phyloP scores from a whole-genome alignment of 495 filamentous ascomycete genomes.

The Penicillium verhagenii region DNA sequence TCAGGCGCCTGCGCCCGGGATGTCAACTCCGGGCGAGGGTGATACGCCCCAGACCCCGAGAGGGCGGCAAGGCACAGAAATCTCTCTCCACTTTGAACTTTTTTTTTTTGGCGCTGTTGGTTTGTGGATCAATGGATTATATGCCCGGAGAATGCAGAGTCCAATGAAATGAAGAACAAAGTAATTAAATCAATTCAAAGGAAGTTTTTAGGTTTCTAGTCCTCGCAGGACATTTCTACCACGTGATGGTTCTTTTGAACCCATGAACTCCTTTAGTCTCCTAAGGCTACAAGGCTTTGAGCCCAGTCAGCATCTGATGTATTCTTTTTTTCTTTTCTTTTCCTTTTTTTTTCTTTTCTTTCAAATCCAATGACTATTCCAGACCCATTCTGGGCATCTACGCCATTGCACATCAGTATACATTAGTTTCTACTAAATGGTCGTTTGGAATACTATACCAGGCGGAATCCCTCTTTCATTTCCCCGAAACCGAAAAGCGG shows the following conservation, averaged over 20 bases:
- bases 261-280: no score
- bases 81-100: slow-evolving; percentile 2
- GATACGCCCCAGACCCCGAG: slow-evolving; percentile 19
- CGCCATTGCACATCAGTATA: no score
- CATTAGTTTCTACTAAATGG: no score
- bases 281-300: no score
- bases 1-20: slow-evolving; percentile 9
- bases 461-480: no score
- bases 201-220: neutral
- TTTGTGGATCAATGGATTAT: neutral
- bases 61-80: slow-evolving; percentile 37
- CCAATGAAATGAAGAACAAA: neutral
- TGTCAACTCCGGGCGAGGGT: slow-evolving; percentile 19
- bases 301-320: no score
- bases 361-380: no score
- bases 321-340: no score
- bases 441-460: no score
- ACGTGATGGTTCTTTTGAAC: slow-evolving; percentile 15
- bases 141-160: neutral
- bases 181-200: neutral
- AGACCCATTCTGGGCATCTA: no score
- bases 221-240: slow-evolving; percentile 8
- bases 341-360: no score
- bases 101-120: slow-evolving; percentile 37
- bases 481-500: no score